A percentile compares a stretch with the other conserved stretches of the same genome.
These are phyloP conservation scores for Sinapis alba DNA, from an alignment of 441 rosid species.

Conservation along the genomic window DNA sequence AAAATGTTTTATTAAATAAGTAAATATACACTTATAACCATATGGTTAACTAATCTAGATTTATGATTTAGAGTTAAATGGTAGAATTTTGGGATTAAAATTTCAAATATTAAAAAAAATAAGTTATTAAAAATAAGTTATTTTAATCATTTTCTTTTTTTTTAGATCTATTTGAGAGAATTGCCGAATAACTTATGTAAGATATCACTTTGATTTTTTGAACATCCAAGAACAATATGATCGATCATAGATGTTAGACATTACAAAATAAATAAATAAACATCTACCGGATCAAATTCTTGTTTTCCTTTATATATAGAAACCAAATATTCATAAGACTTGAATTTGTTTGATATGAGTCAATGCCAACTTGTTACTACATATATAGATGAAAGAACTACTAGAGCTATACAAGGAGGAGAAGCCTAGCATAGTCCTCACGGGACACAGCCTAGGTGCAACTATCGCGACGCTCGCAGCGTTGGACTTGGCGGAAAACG, in stretches of 20 bases:
- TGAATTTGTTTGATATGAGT: not conserved
- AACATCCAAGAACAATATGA: not conserved
- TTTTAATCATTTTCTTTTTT: too few relatives aligned
- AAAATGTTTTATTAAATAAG: too few relatives aligned
- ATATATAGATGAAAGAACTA: slow-evolving; percentile 47
- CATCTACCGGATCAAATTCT: not conserved
- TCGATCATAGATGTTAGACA: too few relatives aligned
- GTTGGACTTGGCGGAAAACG: slow-evolving; percentile 69
- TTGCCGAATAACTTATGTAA: not conserved
- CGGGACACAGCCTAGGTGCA: slow-evolving; percentile 83
- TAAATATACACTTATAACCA: too few relatives aligned
- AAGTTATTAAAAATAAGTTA: too few relatives aligned
- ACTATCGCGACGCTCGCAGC: slow-evolving; percentile 61
- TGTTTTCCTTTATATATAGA: not conserved
- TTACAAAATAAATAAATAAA: too few relatives aligned
- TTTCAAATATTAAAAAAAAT: too few relatives aligned
- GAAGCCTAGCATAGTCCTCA: slow-evolving; percentile 53
- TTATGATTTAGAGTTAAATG: too few relatives aligned
- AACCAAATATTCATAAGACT: not conserved
- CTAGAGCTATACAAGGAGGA: slow-evolving; percentile 54
- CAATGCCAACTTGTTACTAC: slow-evolving; percentile 5
- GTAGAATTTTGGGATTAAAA: too few relatives aligned
- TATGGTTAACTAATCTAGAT: too few relatives aligned
- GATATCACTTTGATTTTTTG: not conserved
- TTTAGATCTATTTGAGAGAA: too few relatives aligned